These are phyloP conservation scores for Anethum foeniculum DNA, from an alignment of 140 eudicot species.

Conservation along the genomic window DNA sequence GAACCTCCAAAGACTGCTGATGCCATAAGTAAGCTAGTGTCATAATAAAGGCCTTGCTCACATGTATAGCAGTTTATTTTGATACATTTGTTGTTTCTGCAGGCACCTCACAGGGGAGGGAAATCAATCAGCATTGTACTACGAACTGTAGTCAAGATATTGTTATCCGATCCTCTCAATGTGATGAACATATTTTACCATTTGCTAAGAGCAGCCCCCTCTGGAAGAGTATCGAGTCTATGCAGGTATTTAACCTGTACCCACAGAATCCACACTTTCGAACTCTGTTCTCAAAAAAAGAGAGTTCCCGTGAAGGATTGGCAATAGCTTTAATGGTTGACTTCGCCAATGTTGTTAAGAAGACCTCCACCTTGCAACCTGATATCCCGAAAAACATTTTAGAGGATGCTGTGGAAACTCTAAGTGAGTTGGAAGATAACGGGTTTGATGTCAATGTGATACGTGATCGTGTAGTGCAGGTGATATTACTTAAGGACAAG, in stretches of 20 bases:
- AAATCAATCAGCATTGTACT: not conserved
- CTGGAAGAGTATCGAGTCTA: conserved; percentile 56
- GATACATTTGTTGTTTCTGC: not conserved
- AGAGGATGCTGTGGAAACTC: conserved; percentile 49
- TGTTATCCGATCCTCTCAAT: not conserved
- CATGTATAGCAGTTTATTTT: not conserved
- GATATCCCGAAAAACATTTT: conserved; percentile 41
- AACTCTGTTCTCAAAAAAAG: conserved; percentile 37
- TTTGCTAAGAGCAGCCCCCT: conserved; percentile 48
- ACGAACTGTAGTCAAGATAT: not conserved
- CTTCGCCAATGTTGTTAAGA: conserved; percentile 49
- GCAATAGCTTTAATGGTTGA: conserved; percentile 78
- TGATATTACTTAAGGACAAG: conserved; percentile 37
- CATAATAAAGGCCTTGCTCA: not conserved
- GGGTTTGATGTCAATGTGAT: conserved; percentile 57
- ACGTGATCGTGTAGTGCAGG: conserved; percentile 30
- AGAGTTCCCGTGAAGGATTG: conserved; percentile 65
- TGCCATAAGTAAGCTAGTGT: conserved; percentile 36
- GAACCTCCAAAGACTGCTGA: conserved; percentile 34
- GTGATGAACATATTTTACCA: conserved; percentile 28
- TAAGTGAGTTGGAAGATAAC: conserved; percentile 50
- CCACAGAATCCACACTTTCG: conserved; percentile 89
- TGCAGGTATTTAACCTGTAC: conserved; percentile 49
- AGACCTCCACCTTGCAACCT: conserved; percentile 27
- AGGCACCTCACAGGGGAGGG: not conserved